Evolutionary conservation across 176 grass and related monocot genomes (phyloP).

Genomic region (Luzula sylvatica): DNA sequence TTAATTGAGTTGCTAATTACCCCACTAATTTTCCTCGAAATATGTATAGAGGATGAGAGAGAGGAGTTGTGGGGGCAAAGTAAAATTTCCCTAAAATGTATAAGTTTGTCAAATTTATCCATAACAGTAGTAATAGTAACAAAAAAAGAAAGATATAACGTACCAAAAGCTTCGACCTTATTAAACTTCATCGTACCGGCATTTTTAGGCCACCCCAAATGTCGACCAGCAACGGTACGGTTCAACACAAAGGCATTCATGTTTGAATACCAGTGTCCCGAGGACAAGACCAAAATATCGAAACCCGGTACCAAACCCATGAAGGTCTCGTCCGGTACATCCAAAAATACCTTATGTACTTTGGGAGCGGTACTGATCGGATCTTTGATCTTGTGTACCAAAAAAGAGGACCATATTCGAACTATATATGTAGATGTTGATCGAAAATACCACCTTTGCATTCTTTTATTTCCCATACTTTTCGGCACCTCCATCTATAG

Average conservation of each 20-base stretch:
- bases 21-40: too few species aligned
- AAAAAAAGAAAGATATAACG: not conserved
- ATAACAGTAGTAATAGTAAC: not conserved
- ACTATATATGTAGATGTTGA: slow-evolving; percentile 66
- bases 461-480: slow-evolving; percentile 58
- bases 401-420: slow-evolving; percentile 91
- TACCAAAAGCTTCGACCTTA: slow-evolving; percentile 64
- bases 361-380: slow-evolving; percentile 47
- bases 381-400: slow-evolving; percentile 51
- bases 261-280: slow-evolving; percentile 92
- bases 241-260: slow-evolving; percentile 63
- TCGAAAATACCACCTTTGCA: slow-evolving; percentile 65
- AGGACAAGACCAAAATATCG: slow-evolving; percentile 91
- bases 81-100: too few species aligned
- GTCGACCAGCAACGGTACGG: slow-evolving; percentile 51
- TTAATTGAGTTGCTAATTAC: too few species aligned
- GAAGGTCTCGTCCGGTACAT: slow-evolving; percentile 66
- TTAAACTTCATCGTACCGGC: slow-evolving; percentile 67
- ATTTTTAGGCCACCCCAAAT: slow-evolving; percentile 70
- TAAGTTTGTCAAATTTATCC: too few species aligned
- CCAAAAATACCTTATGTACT: slow-evolving; percentile 78
- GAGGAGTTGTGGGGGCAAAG: too few species aligned
- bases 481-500: slow-evolving; percentile 60
- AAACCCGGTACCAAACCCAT: slow-evolving; percentile 68
- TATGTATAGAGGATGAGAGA: too few species aligned